Evolutionary conservation across 2,329 filamentous ascomycete genomes (phyloP), one percentile per base, ranked within the genome.

Genomic region (Microcera coccophila): DNA sequence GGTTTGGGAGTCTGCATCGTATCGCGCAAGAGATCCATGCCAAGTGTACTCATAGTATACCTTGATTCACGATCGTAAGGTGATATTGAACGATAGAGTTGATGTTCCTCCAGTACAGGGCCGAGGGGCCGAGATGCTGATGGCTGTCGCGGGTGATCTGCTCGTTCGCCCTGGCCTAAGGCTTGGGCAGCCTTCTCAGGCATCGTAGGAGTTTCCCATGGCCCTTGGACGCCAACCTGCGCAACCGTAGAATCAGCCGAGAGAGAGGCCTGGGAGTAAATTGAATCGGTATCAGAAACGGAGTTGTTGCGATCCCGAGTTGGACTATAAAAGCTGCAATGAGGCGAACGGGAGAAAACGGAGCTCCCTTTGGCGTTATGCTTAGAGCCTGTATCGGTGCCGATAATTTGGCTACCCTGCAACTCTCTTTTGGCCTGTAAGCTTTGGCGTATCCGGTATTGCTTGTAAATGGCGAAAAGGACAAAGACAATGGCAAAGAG

Each of bases 1-100:
- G 48, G 38, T 4, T 42, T 10, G 2, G 48, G 47, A 2, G 48
- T 33, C 12, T 46, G 47, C 50, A 53, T 54, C 22, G 54, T 54
- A 36, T 58, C 55, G 8, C 19, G 29, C 24, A 54, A 37, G 10
- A 57, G 52, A 16, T 52, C 44, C 32, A 39, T 48, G 24, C 50
- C 50, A 8, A 58, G 44, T 3, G 52, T 57, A 26, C 55, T 58
- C 50, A 58, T 54, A 2, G 52, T 50, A 14, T 44, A 47, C 19
- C n/a, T 24, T 8, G 54, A 57, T 21, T 14, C 4, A 4, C 22
- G 28, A 22, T 18, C 21, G 20, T 15, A 12, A 12, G 24, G 31
- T 17, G n/a, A 3, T 18, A 9, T 18, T n/a, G n/a, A n/a, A n/a
- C n/a, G n/a, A n/a, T n/a, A n/a, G 24, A 31, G 24, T 3, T 10